Evolutionary conservation across 495 filamentous ascomycete species (phyloP).

Genomic region (Pyrenopolyporus hunteri): DNA sequence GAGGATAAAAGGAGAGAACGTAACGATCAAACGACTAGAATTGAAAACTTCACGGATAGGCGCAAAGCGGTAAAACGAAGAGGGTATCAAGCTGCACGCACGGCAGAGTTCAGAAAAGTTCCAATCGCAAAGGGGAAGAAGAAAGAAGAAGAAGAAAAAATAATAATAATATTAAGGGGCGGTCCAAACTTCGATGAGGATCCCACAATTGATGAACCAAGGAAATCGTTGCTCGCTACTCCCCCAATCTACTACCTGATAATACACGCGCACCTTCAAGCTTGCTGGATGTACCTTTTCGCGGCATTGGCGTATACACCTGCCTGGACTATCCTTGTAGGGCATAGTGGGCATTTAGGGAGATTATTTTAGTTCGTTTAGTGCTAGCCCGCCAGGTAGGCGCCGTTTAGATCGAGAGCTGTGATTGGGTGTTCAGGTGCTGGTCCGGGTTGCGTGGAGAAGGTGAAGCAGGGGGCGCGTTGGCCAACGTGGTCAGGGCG

Average conservation of each 20-base stretch:
- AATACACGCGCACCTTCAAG: conserved; percentile 15
- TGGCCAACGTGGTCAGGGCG: conserved; percentile 25
- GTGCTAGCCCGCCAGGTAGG: conserved; percentile 20
- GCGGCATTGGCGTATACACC: conserved; percentile 14
- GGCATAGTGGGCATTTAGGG: conserved; percentile 18
- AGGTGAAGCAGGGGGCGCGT: conserved; percentile 24
- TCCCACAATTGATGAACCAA: conserved; percentile 26
- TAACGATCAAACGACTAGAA: conserved; percentile 32
- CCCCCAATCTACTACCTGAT: conserved; percentile 4
- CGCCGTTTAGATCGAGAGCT: not conserved
- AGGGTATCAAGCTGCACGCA: conserved; percentile 39
- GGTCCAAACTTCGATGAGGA: conserved; percentile 33
- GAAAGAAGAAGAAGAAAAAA: conserved; percentile 6
- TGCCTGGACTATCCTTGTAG: conserved; percentile 25
- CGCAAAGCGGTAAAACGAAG: conserved; percentile 28
- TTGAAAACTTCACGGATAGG: conserved; percentile 27
- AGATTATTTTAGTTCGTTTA: conserved; percentile 37
- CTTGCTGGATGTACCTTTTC: conserved; percentile 15
- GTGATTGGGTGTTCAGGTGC: conserved; percentile 18
- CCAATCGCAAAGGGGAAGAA: conserved; percentile 21
- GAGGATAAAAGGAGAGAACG: conserved; percentile 10
- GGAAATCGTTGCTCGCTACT: conserved; percentile 27
- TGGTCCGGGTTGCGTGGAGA: conserved; percentile 20
- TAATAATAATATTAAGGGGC: conserved; percentile 28
- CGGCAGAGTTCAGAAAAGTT: conserved; percentile 29